phyloP scores from a whole-genome alignment of 2,329 filamentous ascomycete genomes.

The Arachnopeziza araneosa region DNA sequence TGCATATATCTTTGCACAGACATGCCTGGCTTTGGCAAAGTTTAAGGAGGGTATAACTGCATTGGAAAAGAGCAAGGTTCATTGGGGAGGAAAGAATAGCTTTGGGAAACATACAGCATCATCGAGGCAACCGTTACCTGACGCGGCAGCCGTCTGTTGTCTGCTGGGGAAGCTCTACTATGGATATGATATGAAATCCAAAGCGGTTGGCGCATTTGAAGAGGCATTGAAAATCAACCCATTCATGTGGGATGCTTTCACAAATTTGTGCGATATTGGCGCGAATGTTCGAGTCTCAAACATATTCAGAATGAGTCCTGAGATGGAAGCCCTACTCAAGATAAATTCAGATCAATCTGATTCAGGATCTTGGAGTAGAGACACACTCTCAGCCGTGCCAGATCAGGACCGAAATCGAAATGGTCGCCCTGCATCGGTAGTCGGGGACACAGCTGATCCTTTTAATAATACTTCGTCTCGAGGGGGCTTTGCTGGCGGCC shows the following conservation, averaged over 20 bases:
- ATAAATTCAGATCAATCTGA: slow-evolving; percentile 21
- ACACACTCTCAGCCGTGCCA: slow-evolving; percentile 7
- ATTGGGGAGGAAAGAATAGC: slow-evolving; percentile 70
- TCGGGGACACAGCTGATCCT: slow-evolving; percentile 28
- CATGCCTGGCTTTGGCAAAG: slow-evolving; percentile 73
- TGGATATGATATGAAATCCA: slow-evolving; percentile 73
- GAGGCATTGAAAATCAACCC: slow-evolving; percentile 85
- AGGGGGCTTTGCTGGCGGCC: slow-evolving; percentile 23
- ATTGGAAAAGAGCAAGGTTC: slow-evolving; percentile 72
- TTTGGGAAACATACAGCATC: slow-evolving; percentile 81
- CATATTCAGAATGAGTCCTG: slow-evolving; percentile 72
- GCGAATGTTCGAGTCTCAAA: slow-evolving; percentile 76
- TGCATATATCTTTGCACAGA: slow-evolving; percentile 85
- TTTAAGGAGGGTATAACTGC: slow-evolving; percentile 77
- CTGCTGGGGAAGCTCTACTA: slow-evolving; percentile 84
- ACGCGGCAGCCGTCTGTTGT: slow-evolving; percentile 77
- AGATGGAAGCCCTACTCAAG: slow-evolving; percentile 49
- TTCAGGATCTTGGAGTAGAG: slow-evolving; percentile 21
- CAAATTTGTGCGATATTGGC: slow-evolving; percentile 80
- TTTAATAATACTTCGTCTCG: slow-evolving; percentile 29
- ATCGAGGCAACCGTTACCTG: slow-evolving; percentile 67
- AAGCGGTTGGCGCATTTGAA: slow-evolving; percentile 81
- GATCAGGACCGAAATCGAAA: slow-evolving; percentile 26
- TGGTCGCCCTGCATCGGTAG: slow-evolving; percentile 19
- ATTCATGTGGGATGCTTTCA: slow-evolving; percentile 98